phyloP scores from a whole-genome alignment of 352 stramenopile species.

The Peronospora farinosa region DNA sequence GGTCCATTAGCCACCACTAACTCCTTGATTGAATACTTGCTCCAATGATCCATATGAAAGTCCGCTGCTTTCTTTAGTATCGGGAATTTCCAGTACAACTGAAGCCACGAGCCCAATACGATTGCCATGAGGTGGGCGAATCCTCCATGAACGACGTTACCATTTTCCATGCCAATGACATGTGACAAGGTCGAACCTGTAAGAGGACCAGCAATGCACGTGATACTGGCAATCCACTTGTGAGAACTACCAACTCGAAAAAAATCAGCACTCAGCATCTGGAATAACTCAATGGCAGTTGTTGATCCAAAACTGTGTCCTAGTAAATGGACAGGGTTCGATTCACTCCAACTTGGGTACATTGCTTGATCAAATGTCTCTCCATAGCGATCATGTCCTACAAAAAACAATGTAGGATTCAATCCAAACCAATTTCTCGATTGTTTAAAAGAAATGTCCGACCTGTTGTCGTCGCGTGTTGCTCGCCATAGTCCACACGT shows the following conservation, averaged over 20 bases:
- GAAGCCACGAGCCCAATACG: conserved; percentile 34
- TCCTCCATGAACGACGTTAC: conserved; percentile 27
- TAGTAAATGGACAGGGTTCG: conserved; percentile 50
- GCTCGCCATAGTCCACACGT: conserved; percentile 53
- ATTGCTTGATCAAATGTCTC: conserved; percentile 27
- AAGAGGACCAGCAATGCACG: conserved; percentile 49
- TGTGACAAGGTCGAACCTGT: conserved; percentile 52
- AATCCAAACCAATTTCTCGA: no score
- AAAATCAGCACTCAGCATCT: conserved; percentile 50
- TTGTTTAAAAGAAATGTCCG: no score
- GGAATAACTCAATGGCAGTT: conserved; percentile 65
- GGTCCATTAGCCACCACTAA: conserved; percentile 30
- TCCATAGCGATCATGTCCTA: conserved; percentile 43
- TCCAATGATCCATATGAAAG: conserved; percentile 59
- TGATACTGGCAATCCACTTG: conserved; percentile 55
- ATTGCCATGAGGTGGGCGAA: conserved; percentile 37
- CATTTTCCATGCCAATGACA: conserved; percentile 39
- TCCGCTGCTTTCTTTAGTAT: conserved; percentile 38
- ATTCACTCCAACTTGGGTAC: conserved; percentile 39
- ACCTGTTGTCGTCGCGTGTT: conserved; percentile 30
- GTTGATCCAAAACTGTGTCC: conserved; percentile 59
- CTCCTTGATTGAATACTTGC: conserved; percentile 26
- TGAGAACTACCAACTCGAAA: conserved; percentile 47
- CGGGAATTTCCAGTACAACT: conserved; percentile 37
- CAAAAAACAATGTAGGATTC: not conserved